Conservation (phyloP, 768 basidiomycete genomes). For the Calocera viscosa region DNA sequence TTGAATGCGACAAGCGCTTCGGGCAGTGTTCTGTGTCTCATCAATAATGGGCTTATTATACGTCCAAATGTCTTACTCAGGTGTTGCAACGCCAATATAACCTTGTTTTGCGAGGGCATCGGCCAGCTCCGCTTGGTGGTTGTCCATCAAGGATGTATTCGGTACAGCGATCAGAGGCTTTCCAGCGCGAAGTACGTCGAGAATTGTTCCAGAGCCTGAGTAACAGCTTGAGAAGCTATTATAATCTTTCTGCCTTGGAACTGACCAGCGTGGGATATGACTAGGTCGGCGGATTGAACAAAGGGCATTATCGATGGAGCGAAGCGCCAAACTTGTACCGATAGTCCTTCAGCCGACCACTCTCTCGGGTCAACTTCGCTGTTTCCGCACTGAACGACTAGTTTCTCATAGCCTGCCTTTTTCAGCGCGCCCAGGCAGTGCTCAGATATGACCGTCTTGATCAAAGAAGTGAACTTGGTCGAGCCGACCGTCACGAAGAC, state of each 20-base stretch:
- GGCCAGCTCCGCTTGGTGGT: slow-evolving; percentile 88
- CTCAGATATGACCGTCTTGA: slow-evolving; percentile 44
- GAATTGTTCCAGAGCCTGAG: slow-evolving; percentile 84
- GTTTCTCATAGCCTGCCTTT: slow-evolving; percentile 41
- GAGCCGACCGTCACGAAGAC: slow-evolving; percentile 83
- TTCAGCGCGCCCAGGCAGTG: slow-evolving; percentile 45
- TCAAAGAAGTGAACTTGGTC: slow-evolving; percentile 68
- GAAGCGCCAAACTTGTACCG: slow-evolving; percentile 59
- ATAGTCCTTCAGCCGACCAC: slow-evolving; percentile 31
- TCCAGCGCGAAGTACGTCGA: slow-evolving; percentile 64
- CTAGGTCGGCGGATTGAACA: slow-evolving; percentile 53
- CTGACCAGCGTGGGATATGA: slow-evolving; percentile 91
- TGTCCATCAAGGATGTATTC: slow-evolving; percentile 76
- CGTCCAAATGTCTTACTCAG: slow-evolving; percentile 39
- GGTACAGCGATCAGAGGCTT: slow-evolving; percentile 80
- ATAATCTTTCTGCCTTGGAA: slow-evolving; percentile 10
- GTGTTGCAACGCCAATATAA: slow-evolving; percentile 45
- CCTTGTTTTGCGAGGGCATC: slow-evolving; percentile 45
- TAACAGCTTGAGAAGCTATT: background rate
- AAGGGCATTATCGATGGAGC: slow-evolving; percentile 57
- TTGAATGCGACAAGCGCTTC: slow-evolving; percentile 42
- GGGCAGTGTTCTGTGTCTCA: slow-evolving; percentile 31
- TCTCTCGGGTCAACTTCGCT: slow-evolving; percentile 36
- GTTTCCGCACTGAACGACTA: slow-evolving; percentile 72
- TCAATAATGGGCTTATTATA: slow-evolving; percentile 28